These are phyloP conservation scores for Patellifolia procumbens DNA, from an alignment of 179 eudicot genomes.

Conservation along the genomic window DNA sequence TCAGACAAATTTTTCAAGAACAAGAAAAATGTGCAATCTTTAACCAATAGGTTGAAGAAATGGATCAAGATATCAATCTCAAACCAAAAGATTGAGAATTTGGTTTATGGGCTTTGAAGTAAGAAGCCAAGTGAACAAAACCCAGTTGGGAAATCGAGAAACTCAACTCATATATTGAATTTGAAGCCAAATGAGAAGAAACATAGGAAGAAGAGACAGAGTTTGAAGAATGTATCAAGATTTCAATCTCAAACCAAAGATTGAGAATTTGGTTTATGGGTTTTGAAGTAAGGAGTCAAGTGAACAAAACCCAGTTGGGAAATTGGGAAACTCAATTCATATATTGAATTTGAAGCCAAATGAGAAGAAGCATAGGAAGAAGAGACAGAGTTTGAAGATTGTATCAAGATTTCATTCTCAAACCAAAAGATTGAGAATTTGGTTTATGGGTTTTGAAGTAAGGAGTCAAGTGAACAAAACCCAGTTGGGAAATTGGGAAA, in stretches of 20 bases:
- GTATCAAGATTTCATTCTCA: slow-evolving; percentile 15
- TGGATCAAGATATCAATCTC: slow-evolving; percentile 31
- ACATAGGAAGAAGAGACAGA: too few species aligned
- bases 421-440: slow-evolving; percentile 32
- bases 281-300: slow-evolving; percentile 19
- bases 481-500: slow-evolving; percentile 25
- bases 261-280: slow-evolving; percentile 34
- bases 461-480: slow-evolving; percentile 27
- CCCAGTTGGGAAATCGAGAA: slow-evolving; percentile 27
- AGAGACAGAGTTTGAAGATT: too few species aligned
- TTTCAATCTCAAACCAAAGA: too few species aligned
- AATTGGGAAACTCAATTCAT: slow-evolving; percentile 6
- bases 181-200: too few species aligned
- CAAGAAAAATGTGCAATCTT: slow-evolving; percentile 18
- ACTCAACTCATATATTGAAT: not conserved
- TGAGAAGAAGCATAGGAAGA: slow-evolving; percentile 35
- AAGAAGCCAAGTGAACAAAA: slow-evolving; percentile 25
- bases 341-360: slow-evolving; percentile 11
- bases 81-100: slow-evolving; percentile 33
- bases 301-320: slow-evolving; percentile 33
- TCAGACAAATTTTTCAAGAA: slow-evolving; percentile 13
- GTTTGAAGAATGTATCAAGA: too few species aligned
- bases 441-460: slow-evolving; percentile 32
- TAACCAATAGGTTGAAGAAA: slow-evolving; percentile 15
- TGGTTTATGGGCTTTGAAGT: slow-evolving; percentile 28